These are phyloP conservation scores for Tuber magnatum DNA, from an alignment of 495 filamentous ascomycete species.

Conservation along the genomic window DNA sequence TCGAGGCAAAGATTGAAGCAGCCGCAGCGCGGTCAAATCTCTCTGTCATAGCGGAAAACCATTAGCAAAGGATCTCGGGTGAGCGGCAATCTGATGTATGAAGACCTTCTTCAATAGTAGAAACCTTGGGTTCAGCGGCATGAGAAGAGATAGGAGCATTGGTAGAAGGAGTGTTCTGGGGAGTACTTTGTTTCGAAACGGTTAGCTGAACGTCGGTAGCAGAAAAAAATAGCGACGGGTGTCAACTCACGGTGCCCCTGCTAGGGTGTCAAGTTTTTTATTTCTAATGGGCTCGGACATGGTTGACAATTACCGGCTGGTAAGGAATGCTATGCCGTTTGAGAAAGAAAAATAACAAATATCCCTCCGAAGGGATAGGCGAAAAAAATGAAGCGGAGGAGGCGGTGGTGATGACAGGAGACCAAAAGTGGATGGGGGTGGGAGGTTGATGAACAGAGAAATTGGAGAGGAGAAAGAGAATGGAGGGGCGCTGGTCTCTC, in stretches of 20 bases:
- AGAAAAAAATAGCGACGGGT: slow-evolving; percentile 12
- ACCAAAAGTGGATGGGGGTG: slow-evolving; percentile 30
- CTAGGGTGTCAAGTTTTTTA: slow-evolving; percentile 69
- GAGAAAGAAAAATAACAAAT: slow-evolving; percentile 23
- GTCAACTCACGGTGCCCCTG: slow-evolving; percentile 69
- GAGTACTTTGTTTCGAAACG: slow-evolving; percentile 52
- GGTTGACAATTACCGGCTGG: slow-evolving; percentile 38
- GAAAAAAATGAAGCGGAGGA: slow-evolving; percentile 17
- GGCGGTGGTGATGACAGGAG: slow-evolving; percentile 32
- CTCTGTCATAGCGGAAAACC: slow-evolving; percentile 53
- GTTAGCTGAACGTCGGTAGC: slow-evolving; percentile 37
- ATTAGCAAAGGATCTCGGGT: slow-evolving; percentile 24
- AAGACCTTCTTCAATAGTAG: slow-evolving; percentile 94
- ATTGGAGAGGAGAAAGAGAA: slow-evolving; percentile 28
- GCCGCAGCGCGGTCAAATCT: slow-evolving; percentile 78
- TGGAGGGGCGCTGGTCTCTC: slow-evolving; percentile 27
- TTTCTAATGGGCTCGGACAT: slow-evolving; percentile 92
- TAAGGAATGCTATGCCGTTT: slow-evolving; percentile 23
- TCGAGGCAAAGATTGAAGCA: slow-evolving; percentile 84
- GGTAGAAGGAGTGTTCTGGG: slow-evolving; percentile 89
- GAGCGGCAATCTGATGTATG: slow-evolving; percentile 18
- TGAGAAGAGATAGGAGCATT: slow-evolving; percentile 97
- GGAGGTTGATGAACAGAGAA: slow-evolving; percentile 31
- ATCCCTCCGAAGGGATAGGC: slow-evolving; percentile 19
- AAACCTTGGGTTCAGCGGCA: slow-evolving; percentile 86